Percentiles rank a stretch among this genome's conserved stretches.
Conservation (phyloP, 768 basidiomycete species). For the Phlebiopsis gigantea region DNA sequence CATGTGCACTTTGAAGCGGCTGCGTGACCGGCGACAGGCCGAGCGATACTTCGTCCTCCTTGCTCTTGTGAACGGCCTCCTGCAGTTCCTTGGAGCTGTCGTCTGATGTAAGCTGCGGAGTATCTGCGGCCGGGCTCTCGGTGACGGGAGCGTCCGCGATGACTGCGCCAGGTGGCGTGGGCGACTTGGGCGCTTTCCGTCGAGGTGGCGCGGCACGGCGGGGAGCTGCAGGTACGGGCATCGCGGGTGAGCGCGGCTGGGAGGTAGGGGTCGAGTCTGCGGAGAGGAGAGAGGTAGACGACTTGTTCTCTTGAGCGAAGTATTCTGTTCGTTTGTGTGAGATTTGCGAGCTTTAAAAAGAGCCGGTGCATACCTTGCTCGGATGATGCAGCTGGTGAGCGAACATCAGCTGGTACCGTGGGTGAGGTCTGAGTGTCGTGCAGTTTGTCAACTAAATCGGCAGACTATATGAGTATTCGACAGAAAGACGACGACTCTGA, state of each 20-base stretch:
- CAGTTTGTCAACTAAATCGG: not conserved
- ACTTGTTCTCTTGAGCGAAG: slow-evolving; percentile 14
- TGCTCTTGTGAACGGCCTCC: slow-evolving; percentile 9
- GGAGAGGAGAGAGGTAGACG: slow-evolving; percentile 18
- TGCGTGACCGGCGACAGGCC: slow-evolving; percentile 1
- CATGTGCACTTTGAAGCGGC: not conserved
- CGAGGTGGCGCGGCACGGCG: slow-evolving; percentile 73
- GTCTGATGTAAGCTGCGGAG: not conserved
- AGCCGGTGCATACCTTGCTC: not conserved
- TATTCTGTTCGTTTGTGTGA: slow-evolving; percentile 12
- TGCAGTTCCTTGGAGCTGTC: slow-evolving; percentile 7
- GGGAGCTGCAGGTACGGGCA: slow-evolving; percentile 73
- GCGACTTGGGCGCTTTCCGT: slow-evolving; percentile 53
- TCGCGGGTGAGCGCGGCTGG: slow-evolving; percentile 40
- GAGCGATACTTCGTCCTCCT: slow-evolving; percentile 10
- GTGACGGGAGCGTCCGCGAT: slow-evolving; percentile 11
- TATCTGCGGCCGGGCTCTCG: slow-evolving; percentile 23
- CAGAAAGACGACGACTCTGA: not conserved
- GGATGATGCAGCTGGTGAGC: not conserved
- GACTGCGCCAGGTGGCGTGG: slow-evolving; percentile 22
- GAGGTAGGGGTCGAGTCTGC: slow-evolving; percentile 21
- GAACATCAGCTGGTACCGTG: not conserved
- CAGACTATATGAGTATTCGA: no score
- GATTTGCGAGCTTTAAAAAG: not conserved
- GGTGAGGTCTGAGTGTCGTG: not conserved